Conservation (phyloP, 805 yeast genomes). For the Spathaspora boniae region DNA sequence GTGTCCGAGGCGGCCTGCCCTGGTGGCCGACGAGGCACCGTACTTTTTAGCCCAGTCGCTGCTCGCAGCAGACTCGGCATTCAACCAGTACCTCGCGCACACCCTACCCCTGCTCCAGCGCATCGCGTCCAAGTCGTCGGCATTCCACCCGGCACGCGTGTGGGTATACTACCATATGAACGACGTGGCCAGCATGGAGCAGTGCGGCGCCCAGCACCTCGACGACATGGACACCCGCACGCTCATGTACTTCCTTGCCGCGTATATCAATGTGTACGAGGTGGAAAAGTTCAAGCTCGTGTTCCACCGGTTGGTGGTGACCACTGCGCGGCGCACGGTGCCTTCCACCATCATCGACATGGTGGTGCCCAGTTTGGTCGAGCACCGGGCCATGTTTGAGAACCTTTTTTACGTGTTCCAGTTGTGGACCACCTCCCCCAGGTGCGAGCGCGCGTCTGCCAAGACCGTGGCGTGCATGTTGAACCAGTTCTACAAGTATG, state of each 20-base stretch:
- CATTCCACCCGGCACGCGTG: slow-evolving; percentile 23
- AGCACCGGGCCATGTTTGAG: slow-evolving; percentile 30
- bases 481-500: slow-evolving; percentile 27
- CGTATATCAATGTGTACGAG: slow-evolving; percentile 31
- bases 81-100: slow-evolving; percentile 13
- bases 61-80: slow-evolving; percentile 9
- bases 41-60: slow-evolving; percentile 5
- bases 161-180: slow-evolving; percentile 37
- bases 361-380: slow-evolving; percentile 20
- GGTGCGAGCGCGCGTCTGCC: slow-evolving; percentile 22
- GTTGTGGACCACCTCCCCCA: slow-evolving; percentile 24
- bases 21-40: slow-evolving; percentile 12
- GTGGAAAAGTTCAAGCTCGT: slow-evolving; percentile 26
- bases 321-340: slow-evolving; percentile 2
- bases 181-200: slow-evolving; percentile 18
- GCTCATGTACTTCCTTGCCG: slow-evolving; percentile 26
- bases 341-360: slow-evolving; percentile 21
- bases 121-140: slow-evolving; percentile 5
- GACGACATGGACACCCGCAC: slow-evolving; percentile 18
- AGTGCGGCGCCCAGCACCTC: not conserved
- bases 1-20: slow-evolving; percentile 7
- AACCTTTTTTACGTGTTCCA: slow-evolving; percentile 19
- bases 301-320: slow-evolving; percentile 18
- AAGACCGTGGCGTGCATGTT: slow-evolving; percentile 24
- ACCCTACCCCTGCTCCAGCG: slow-evolving; percentile 21